These are phyloP conservation scores for Melaleuca quinquenervia DNA, from an alignment of 345 rosid genomes.

Conservation along the genomic window DNA sequence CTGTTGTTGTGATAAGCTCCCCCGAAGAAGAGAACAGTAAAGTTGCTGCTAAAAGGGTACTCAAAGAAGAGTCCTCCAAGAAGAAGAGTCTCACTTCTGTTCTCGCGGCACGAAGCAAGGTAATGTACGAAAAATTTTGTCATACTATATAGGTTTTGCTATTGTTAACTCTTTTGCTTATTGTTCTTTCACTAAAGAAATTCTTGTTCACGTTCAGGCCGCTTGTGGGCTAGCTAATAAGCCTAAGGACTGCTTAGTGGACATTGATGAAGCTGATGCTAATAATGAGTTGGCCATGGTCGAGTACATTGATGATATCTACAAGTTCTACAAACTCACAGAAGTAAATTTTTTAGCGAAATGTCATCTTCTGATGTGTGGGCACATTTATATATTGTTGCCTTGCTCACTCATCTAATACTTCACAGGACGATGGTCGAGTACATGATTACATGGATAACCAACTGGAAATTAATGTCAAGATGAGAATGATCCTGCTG, in stretches of 20 bases:
- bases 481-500: conserved; percentile 77
- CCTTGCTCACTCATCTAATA: not conserved
- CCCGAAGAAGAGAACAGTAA: conserved; percentile 25
- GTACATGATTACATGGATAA: conserved; percentile 53
- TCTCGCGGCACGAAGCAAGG: conserved; percentile 78
- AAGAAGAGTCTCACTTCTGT: conserved; percentile 50
- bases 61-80: conserved; percentile 10
- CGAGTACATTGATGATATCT: conserved; percentile 91
- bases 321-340: conserved; percentile 56
- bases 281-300: conserved; percentile 58
- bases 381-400: not conserved
- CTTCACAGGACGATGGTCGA: conserved; percentile 36
- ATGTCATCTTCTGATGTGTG: not conserved
- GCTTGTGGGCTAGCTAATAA: conserved; percentile 37
- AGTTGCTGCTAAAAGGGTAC: conserved; percentile 14
- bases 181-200: not conserved
- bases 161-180: not conserved
- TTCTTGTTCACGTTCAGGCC: conserved; percentile 18
- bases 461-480: conserved; percentile 65
- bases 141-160: not conserved
- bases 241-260: conserved; percentile 14
- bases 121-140: not conserved
- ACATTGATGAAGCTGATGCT: conserved; percentile 63
- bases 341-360: conserved; percentile 25
- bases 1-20: conserved; percentile 40